A percentile compares a stretch with the other conserved stretches of the same genome.
phyloP scores from a whole-genome alignment of 345 rosid genomes.

The Populus simonii region DNA sequence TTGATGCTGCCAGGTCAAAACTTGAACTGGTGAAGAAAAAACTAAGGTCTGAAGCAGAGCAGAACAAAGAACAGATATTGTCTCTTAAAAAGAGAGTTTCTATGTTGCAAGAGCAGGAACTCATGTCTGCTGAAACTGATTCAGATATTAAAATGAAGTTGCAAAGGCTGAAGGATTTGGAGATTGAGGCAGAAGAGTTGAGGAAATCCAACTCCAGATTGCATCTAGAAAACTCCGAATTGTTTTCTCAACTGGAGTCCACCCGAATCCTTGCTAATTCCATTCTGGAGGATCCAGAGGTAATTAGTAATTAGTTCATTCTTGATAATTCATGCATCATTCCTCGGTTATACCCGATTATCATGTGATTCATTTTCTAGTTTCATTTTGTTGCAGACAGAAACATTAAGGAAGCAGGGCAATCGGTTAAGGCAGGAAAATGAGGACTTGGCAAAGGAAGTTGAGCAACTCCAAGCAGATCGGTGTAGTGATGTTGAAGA shows the following conservation, averaged over 20 bases:
- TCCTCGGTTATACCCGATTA: neutral
- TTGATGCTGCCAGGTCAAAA: conserved; percentile 53
- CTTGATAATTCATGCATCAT: neutral
- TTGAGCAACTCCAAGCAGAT: conserved; percentile 66
- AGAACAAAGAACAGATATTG: conserved; percentile 63
- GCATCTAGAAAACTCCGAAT: conserved; percentile 58
- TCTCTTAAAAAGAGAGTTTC: conserved; percentile 59
- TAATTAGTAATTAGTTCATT: conserved; percentile 32
- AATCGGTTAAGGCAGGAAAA: conserved; percentile 50
- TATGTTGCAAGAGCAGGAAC: conserved; percentile 60
- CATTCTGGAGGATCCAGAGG: conserved; percentile 63
- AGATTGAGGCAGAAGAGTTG: conserved; percentile 64
- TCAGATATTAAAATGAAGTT: conserved; percentile 34
- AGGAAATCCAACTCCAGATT: conserved; percentile 49
- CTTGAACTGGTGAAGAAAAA: conserved; percentile 63
- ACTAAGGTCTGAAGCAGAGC: conserved; percentile 64
- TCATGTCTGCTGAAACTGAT: conserved; percentile 28
- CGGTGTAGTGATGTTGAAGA: conserved; percentile 69
- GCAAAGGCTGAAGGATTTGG: conserved; percentile 57
- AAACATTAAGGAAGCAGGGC: conserved; percentile 45
- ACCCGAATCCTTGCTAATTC: conserved; percentile 55
- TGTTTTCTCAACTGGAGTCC: conserved; percentile 53
- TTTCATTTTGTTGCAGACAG: conserved; percentile 40
- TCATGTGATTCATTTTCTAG: conserved; percentile 4
- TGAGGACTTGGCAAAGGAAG: conserved; percentile 46